phyloP scores from a whole-genome alignment of 768 basidiomycete genomes.

The Russula griseocarnosa region DNA sequence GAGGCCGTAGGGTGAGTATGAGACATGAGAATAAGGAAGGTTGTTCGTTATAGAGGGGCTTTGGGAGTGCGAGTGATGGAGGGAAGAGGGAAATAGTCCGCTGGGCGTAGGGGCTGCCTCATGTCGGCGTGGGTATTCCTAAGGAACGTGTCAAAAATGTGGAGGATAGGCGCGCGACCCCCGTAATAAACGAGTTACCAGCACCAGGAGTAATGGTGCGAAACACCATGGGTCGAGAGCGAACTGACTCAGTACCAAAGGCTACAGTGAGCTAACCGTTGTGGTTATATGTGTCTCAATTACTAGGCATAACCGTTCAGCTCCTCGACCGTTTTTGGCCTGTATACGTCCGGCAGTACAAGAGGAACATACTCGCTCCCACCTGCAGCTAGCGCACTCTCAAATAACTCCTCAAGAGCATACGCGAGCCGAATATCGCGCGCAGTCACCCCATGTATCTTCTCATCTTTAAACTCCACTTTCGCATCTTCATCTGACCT shows the following conservation, averaged over 20 bases:
- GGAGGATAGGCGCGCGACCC: neutral
- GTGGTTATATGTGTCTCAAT: too few relatives aligned
- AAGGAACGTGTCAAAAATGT: neutral
- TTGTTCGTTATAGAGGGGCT: neutral
- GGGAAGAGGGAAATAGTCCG: neutral
- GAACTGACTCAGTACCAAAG: too few relatives aligned
- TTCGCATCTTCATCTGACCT: neutral
- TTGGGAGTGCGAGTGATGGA: neutral
- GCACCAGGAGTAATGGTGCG: too few relatives aligned
- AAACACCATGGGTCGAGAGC: too few relatives aligned
- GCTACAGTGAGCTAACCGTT: too few relatives aligned
- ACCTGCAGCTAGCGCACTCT: constrained; percentile 10
- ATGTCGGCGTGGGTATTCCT: neutral
- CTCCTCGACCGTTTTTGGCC: constrained; percentile 17
- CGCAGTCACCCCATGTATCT: constrained; percentile 20
- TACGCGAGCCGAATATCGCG: constrained; percentile 23
- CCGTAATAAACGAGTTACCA: too few relatives aligned
- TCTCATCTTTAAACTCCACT: neutral
- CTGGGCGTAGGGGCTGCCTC: neutral
- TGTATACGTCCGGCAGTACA: constrained; percentile 14
- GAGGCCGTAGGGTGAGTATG: neutral
- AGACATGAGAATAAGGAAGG: neutral
- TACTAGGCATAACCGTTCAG: neutral
- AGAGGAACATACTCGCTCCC: constrained; percentile 8
- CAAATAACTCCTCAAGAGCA: constrained; percentile 19